These are phyloP conservation scores for Agaricus bisporus DNA, from an alignment of 768 basidiomycete genomes.

Conservation along the genomic window DNA sequence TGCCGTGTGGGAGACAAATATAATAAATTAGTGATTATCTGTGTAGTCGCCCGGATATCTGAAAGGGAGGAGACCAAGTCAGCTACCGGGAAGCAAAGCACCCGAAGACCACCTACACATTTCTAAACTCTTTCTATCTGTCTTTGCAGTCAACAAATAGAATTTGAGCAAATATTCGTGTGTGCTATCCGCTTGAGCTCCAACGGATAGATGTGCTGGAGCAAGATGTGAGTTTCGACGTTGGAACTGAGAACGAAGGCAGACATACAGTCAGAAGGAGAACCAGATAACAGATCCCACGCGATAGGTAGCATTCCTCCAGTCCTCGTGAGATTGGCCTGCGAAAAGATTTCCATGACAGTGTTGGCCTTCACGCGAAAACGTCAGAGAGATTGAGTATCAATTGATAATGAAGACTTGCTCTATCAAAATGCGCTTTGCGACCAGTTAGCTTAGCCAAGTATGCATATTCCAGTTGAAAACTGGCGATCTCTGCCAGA, in stretches of 20 bases:
- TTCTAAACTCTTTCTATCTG: conserved; percentile 53
- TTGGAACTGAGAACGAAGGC: too few species aligned
- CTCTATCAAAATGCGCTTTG: conserved; percentile 51
- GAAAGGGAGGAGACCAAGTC: neutral
- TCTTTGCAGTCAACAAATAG: conserved; percentile 58
- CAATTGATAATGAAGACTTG: conserved; percentile 20
- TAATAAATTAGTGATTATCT: conserved; percentile 59
- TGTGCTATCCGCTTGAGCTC: conserved; percentile 63
- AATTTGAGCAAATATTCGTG: conserved; percentile 78
- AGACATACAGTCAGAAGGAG: conserved; percentile 40
- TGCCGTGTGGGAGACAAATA: conserved; percentile 59
- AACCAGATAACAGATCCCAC: conserved; percentile 48
- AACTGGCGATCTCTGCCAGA: conserved; percentile 77
- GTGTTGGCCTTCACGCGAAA: conserved; percentile 33
- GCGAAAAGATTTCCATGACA: conserved; percentile 41
- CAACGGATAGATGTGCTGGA: conserved; percentile 48
- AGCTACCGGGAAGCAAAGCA: neutral
- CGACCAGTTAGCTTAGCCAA: conserved; percentile 75
- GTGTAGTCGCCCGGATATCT: conserved; percentile 60
- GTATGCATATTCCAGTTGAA: conserved; percentile 83
- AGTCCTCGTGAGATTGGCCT: conserved; percentile 36
- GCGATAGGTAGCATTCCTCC: conserved; percentile 60
- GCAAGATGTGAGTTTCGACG: neutral
- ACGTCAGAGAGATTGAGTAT: neutral
- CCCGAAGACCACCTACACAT: conserved; percentile 46